Percentiles rank a stretch among this genome's conserved stretches.
Conservation (phyloP, 2,329 filamentous ascomycete species). For the Xylariales sp. region DNA sequence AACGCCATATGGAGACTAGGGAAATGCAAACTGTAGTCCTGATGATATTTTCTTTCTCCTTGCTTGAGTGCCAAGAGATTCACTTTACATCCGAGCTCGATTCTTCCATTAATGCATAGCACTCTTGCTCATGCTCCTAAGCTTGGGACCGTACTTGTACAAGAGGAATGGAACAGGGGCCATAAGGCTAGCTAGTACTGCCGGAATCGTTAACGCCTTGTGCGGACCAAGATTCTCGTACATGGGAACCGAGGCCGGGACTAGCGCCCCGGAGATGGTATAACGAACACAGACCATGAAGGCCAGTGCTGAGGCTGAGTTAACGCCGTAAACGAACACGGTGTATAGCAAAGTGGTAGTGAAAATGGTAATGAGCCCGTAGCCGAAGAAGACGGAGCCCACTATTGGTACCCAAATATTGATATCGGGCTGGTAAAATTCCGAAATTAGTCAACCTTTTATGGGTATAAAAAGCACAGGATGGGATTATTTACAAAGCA, state of each 20-base stretch:
- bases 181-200: slow-evolving; percentile 20
- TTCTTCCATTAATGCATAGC: too few species aligned
- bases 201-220: slow-evolving; percentile 27
- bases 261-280: slow-evolving; percentile 26
- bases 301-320: slow-evolving; percentile 26
- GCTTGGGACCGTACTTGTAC: slow-evolving; percentile 12
- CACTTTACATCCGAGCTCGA: too few species aligned
- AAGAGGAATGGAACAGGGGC: slow-evolving; percentile 24
- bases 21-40: too few species aligned
- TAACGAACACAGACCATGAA: slow-evolving; percentile 26
- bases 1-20: too few species aligned
- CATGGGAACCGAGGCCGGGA: slow-evolving; percentile 27
- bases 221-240: slow-evolving; percentile 27
- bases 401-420: slow-evolving; percentile 41
- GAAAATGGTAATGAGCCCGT: slow-evolving; percentile 36
- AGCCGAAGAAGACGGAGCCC: slow-evolving; percentile 37
- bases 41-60: too few species aligned
- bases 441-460: too few species aligned
- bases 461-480: too few species aligned
- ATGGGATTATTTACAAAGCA: too few species aligned
- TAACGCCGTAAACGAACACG: slow-evolving; percentile 28
- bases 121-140: slow-evolving; percentile 9
- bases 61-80: too few species aligned
- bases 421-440: too few species aligned
- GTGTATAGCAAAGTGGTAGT: slow-evolving; percentile 30